Evolutionary conservation across 495 filamentous ascomycete genomes (phyloP).

Genomic region (Penicillium argentinense): DNA sequence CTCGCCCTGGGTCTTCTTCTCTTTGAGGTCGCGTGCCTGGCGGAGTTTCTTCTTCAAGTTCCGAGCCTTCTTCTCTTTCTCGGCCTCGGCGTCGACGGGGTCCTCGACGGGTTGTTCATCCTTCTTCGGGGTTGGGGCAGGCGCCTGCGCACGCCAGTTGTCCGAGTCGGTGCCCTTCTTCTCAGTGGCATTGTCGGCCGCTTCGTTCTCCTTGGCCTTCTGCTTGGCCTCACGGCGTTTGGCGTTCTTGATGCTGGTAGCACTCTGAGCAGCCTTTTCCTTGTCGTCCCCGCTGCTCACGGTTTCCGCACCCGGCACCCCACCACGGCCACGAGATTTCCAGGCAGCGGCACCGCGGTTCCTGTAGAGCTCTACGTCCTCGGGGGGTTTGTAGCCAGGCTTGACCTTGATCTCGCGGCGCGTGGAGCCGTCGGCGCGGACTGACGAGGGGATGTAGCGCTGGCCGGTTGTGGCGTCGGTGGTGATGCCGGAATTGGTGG

Average conservation of each 20-base stretch:
- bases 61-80: conserved; percentile 89
- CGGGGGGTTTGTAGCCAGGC: conserved; percentile 90
- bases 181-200: conserved; percentile 30
- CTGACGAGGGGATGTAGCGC: conserved; percentile 83
- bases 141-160: conserved; percentile 36
- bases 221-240: conserved; percentile 88
- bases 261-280: conserved; percentile 34
- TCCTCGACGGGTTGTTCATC: conserved; percentile 33
- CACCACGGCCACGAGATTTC: conserved; percentile 74
- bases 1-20: conserved; percentile 86
- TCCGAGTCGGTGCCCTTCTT: conserved; percentile 36
- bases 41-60: conserved; percentile 95
- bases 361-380: conserved; percentile 96
- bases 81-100: conserved; percentile 63
- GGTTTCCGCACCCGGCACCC: conserved; percentile 77
- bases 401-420: conserved; percentile 90
- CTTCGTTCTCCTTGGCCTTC: conserved; percentile 68
- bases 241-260: conserved; percentile 83
- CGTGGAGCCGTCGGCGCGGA: conserved; percentile 81
- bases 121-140: conserved; percentile 22
- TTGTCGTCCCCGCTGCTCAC: conserved; percentile 51
- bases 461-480: conserved; percentile 70
- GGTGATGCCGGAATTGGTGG: conserved; percentile 68
- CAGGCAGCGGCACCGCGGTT: conserved; percentile 85
- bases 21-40: conserved; percentile 85